Evolutionary conservation across 352 stramenopile genomes (phyloP).

Genomic region (Phytophthora kernoviae): DNA sequence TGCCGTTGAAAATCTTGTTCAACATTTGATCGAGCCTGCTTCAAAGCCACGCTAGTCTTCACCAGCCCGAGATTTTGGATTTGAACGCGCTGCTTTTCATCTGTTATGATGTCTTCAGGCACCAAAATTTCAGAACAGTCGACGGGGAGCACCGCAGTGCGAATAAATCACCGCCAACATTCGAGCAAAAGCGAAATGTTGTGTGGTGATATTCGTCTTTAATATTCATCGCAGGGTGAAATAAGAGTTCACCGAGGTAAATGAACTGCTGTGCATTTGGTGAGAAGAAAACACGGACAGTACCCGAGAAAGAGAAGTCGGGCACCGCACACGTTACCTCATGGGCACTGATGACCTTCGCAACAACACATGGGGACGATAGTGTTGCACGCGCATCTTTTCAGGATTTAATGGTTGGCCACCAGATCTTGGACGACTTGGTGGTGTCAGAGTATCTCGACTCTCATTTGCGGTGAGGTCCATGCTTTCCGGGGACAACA

Average conservation of each 20-base stretch:
- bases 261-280: constrained; percentile 80
- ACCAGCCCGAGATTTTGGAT: constrained; percentile 30
- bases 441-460: neutral
- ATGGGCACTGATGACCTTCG: constrained; percentile 46
- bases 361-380: constrained; percentile 51
- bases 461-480: neutral
- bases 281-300: constrained; percentile 62
- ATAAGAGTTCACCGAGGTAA: constrained; percentile 54
- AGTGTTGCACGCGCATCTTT: neutral
- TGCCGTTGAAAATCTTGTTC: neutral
- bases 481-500: constrained; percentile 37
- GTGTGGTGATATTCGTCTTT: constrained; percentile 41
- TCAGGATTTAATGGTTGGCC: neutral
- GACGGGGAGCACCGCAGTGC: constrained; percentile 57
- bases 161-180: constrained; percentile 63
- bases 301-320: constrained; percentile 48
- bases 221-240: constrained; percentile 60
- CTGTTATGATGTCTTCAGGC: constrained; percentile 49
- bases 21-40: neutral
- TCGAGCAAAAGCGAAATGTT: constrained; percentile 63
- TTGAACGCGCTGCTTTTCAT: constrained; percentile 30
- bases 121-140: constrained; percentile 52
- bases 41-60: constrained; percentile 22
- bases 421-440: constrained; percentile 9
- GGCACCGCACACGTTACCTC: constrained; percentile 62